Base-by-base conservation (phyloP, 129 eudicot species). In the Silybum marianum region DNA sequence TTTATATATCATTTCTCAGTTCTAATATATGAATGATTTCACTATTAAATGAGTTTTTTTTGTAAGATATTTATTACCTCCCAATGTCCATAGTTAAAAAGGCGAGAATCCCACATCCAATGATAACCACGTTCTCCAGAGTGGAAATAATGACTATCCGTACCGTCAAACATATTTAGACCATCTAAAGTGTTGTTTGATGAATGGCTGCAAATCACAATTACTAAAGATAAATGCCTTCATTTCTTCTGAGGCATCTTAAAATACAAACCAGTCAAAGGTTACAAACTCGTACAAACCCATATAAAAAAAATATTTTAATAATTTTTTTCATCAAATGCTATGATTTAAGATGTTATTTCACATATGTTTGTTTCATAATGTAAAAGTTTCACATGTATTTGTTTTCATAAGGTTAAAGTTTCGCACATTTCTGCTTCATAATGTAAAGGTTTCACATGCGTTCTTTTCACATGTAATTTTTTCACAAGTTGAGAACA, bases 101-200 rank as follows among this genome's bases (percentile, higher is more conserved):
- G 98, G 67, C 98, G 93, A 81, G 98, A 93, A 84, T 96, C 99
- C 99, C 99, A 96, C 97, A 96, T 89, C 97, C 98, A 93, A 68
- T 96, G 99, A 80, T 93, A 90, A 81, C 99, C 99, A 0, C 95
- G 95, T 26, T 89, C 70, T 77, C 99, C 99, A 83, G 99, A 96
- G 87, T 96, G 99, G 74, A 96, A 96, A 78, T 96, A 96, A 74
- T 91, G 95, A 85, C 93, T 90, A 84, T 93, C 98, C 67, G 98
- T 93, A 77, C 98, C 99, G 36, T 93, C 99, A 90, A 96, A 96
- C 97, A 91, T 91, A 85, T 96, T 96, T 78, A 96, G 84, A 82
- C 99, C 99, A 88, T 96, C 99, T 65, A 93, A 82, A 23, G 95
- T 91, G 83, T 96, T 96, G 87, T 90, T 96, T 69, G 98, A 93